Evolutionary conservation across 2,329 filamentous ascomycete species (phyloP).

Genomic region (Lachnellula occidentalis): DNA sequence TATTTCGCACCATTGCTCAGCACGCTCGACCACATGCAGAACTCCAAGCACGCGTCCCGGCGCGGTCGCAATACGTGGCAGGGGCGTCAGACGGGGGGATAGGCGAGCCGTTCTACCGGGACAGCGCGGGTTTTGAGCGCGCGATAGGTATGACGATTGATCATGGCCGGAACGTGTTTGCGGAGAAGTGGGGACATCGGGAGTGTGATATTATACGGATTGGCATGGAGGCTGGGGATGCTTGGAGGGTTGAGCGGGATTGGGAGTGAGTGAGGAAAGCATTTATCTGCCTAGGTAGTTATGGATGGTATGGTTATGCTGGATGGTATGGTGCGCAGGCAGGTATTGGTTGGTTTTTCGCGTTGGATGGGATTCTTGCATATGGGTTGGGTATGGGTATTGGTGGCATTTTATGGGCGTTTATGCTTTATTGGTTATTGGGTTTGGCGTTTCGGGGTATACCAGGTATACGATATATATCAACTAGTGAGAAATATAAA

Average conservation of each 20-base stretch:
- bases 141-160: slow-evolving; percentile 42
- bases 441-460: no score
- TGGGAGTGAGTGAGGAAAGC: no score
- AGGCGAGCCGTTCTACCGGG: slow-evolving; percentile 49
- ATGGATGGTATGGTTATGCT: no score
- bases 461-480: no score
- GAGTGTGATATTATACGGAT: slow-evolving; percentile 37
- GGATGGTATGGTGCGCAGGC: no score
- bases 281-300: no score
- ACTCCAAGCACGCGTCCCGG: slow-evolving; percentile 26
- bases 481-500: no score
- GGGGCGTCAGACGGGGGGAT: slow-evolving; percentile 44
- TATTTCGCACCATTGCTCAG: slow-evolving; percentile 26
- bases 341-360: no score
- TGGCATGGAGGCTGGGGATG: slow-evolving; percentile 37
- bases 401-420: no score
- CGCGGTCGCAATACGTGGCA: slow-evolving; percentile 48
- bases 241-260: slow-evolving; percentile 42
- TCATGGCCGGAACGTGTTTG: slow-evolving; percentile 38
- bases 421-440: no score
- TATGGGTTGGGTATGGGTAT: no score
- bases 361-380: no score
- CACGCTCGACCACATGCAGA: slow-evolving; percentile 29
- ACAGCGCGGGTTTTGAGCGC: slow-evolving; percentile 39
- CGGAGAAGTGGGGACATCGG: slow-evolving; percentile 42